Percentiles rank a stretch among this genome's conserved stretches.
phyloP scores from a whole-genome alignment of 2,329 filamentous ascomycete genomes.

The Tolypocladium inflatum region DNA sequence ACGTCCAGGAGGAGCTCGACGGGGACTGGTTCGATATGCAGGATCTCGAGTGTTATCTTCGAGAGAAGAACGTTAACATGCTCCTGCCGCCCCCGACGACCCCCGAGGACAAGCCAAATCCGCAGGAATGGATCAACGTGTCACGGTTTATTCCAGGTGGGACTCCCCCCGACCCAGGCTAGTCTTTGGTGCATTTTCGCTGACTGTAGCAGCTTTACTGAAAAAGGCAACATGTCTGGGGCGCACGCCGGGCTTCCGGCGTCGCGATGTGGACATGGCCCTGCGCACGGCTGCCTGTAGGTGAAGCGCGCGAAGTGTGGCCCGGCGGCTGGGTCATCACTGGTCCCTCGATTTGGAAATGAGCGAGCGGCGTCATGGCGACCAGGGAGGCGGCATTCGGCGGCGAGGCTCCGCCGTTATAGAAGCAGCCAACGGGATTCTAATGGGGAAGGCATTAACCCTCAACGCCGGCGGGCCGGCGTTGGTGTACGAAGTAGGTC shows the following conservation, averaged over 20 bases:
- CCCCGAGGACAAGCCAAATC: neutral
- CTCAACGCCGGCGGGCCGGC: neutral
- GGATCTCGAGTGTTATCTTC: slow-evolving; percentile 7
- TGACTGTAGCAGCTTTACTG: slow-evolving; percentile 4
- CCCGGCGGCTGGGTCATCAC: neutral
- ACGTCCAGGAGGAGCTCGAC: slow-evolving; percentile 4
- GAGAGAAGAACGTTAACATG: slow-evolving; percentile 3
- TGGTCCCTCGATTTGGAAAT: neutral
- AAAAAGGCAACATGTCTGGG: slow-evolving; percentile 5
- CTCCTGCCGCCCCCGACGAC: neutral
- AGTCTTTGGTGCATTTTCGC: neutral
- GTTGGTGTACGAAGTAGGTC: neutral
- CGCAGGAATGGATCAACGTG: neutral
- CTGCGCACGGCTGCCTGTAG: neutral
- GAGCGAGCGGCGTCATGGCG: neutral
- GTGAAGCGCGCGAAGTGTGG: neutral
- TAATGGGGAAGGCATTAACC: neutral
- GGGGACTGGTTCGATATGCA: slow-evolving; percentile 11
- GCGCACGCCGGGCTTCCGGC: slow-evolving; percentile 7
- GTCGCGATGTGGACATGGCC: slow-evolving; percentile 6
- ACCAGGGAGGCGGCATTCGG: neutral
- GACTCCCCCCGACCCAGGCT: neutral
- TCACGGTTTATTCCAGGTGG: neutral
- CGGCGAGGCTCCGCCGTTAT: too few relatives aligned
- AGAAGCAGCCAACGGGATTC: neutral